Base-by-base conservation (phyloP, 2,329 filamentous ascomycete genomes). In the Trichoderma sp. region DNA sequence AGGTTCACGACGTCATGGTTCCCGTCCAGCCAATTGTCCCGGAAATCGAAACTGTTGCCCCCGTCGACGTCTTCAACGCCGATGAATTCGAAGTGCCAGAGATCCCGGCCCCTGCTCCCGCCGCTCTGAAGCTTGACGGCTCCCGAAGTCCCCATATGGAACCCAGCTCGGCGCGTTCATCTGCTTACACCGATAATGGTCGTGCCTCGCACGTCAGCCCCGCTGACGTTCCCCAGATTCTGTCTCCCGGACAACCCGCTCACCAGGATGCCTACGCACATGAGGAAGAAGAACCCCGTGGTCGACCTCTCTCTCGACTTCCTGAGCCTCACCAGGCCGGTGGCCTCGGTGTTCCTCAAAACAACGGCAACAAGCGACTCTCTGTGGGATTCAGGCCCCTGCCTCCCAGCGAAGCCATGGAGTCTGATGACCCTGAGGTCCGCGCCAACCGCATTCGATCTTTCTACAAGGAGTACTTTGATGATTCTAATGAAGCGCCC, bases 381-480 rank as follows among this genome's bases (percentile, higher is more conserved):
- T 92, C 89, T 1, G 87, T 91, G 57, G 89, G 89, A 33, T 86
- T 97, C 79, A 91, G 96, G 19, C 96, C 96, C 27, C 85, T 99
- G 71, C 96, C 96, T 5, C 93, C 94, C 43, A 90, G 94, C 76
- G 92, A 97, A 72, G 89, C 92, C 67, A 86, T 85, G 35, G 88
- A 91, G 55, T 88, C 90, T 3, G 96, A 98, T 77, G 95, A 97
- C 77, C 94, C 96, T 0, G 96, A 98, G 79, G 90, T 95, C 76
- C 89, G 96, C 75, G 96, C 96, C 72, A 98, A 97, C 83, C 90
- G 96, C 70, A 99, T 99, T 74, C 89, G 96, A 79, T 99, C 96
- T 4, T 99, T 99, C 84, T 99, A 99, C 84, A 97, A 97, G 83
- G 96, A 99, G 78, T 99, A 99, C 83, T 99, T 99, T 75, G 96